Base-by-base conservation (phyloP, 2,329 filamentous ascomycete genomes). In the Byssothecium circinans region DNA sequence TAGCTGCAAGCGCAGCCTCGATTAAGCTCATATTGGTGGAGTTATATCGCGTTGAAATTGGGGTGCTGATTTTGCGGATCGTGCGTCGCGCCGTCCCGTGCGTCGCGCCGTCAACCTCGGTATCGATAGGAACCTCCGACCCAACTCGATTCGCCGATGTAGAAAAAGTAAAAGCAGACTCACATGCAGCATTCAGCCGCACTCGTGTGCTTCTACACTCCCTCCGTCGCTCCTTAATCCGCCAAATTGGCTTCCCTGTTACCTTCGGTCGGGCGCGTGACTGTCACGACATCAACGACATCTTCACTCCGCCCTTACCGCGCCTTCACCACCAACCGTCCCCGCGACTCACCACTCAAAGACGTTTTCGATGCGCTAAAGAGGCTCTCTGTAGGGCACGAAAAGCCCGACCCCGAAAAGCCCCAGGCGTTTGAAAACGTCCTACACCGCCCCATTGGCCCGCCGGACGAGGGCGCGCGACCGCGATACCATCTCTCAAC, bases 201-300 rank as follows among this genome's bases (percentile, higher is more conserved):
- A 27, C 6, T 32, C 15, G 39, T 48, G 29, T 52, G 40, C 46
- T 30, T 41, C 52, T 36, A 41, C 34, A 20, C 23, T 36, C 25
- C 40, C 41, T 34, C 43, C 41, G 45, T 47, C 49, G 43, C 39
- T 53, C 47, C 25, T 33, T 55, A 45, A 14, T n/a, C 11, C 48
- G 56, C 45, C 64, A 63, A 45, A 61, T 68, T 69, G 67, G 67
- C 67, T 61, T 49, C 58, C 47, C 44, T 34, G 43, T 18, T 57
- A 23, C 52, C 38, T 45, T 57, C 59, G 54, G 46, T 32, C 15
- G 32, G 59, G 60, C 65, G 62, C 48, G 50, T 61, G 34, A 64
- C 63, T 60, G 65, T 56, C 23, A 41, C 55, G 52, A 61, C 52
- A 39, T 23, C 27, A 20, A 41, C 55, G 52, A 61, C 52, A 39